phyloP scores from a whole-genome alignment of 1,284 basidiomycete species.

The Cryptococcus amylolentus region DNA sequence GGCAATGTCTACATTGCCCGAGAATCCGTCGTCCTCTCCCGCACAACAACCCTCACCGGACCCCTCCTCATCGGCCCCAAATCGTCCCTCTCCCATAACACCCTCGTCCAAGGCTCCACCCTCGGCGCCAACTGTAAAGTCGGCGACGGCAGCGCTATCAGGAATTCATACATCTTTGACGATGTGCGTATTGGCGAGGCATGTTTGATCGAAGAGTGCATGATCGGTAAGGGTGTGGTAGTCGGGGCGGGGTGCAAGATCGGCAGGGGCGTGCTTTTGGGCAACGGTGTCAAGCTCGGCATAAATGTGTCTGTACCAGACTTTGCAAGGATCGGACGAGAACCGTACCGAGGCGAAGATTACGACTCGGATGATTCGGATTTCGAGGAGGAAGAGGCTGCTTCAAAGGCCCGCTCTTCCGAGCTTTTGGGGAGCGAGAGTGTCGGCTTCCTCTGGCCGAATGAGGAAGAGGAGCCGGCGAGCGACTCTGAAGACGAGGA shows the following conservation, averaged over 20 bases:
- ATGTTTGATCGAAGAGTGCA: slow-evolving; percentile 70
- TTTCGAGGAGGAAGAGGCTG: slow-evolving; percentile 30
- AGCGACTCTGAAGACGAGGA: slow-evolving; percentile 43
- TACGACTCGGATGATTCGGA: slow-evolving; percentile 58
- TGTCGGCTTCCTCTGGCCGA: slow-evolving; percentile 50
- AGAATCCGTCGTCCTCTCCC: slow-evolving; percentile 67
- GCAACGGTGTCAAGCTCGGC: slow-evolving; percentile 67
- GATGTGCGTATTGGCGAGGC: slow-evolving; percentile 71
- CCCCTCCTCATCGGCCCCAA: slow-evolving; percentile 41
- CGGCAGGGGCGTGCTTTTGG: slow-evolving; percentile 56
- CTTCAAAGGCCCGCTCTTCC: slow-evolving; percentile 10
- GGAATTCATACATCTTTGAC: slow-evolving; percentile 77
- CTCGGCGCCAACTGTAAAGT: slow-evolving; percentile 79
- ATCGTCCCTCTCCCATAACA: slow-evolving; percentile 36
- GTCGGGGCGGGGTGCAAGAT: slow-evolving; percentile 53
- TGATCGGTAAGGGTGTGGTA: slow-evolving; percentile 50
- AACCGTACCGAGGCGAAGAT: slow-evolving; percentile 71
- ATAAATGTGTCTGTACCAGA: slow-evolving; percentile 65
- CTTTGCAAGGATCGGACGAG: slow-evolving; percentile 70
- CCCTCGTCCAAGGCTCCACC: slow-evolving; percentile 55
- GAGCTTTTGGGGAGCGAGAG: slow-evolving; percentile 38
- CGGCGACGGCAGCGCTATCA: slow-evolving; percentile 66
- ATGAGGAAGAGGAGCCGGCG: slow-evolving; percentile 41
- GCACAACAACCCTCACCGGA: slow-evolving; percentile 53
- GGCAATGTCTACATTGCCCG: slow-evolving; percentile 83